Evolutionary conservation across 768 basidiomycete genomes (phyloP).

Genomic region (Pulveroboletus sp.): DNA sequence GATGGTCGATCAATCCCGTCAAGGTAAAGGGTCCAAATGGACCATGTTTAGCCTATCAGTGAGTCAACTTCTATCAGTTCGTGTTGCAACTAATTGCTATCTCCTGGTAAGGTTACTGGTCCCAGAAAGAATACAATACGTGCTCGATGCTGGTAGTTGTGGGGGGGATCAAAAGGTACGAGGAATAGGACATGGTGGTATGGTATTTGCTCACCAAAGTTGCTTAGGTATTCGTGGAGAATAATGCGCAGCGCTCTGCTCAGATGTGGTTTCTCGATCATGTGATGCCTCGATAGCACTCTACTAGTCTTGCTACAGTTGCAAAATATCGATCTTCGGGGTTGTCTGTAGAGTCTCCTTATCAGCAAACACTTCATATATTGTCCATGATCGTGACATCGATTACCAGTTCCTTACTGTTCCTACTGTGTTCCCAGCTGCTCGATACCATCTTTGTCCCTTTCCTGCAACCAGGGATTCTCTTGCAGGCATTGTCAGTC

Average conservation of each 20-base stretch:
- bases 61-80: not conserved
- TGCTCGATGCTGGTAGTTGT: not conserved
- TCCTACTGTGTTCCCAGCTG: too few relatives aligned
- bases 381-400: too few relatives aligned
- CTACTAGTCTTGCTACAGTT: too few relatives aligned
- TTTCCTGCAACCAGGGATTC: too few relatives aligned
- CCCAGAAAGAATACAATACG: not conserved
- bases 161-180: not conserved
- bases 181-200: too few relatives aligned
- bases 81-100: not conserved
- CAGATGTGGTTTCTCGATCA: constrained; percentile 6
- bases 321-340: too few relatives aligned
- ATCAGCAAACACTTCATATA: too few relatives aligned
- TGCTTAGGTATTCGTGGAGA: not conserved
- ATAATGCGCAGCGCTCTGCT: not conserved
- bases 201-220: not conserved
- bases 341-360: too few relatives aligned
- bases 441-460: too few relatives aligned
- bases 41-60: not conserved
- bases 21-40: not conserved
- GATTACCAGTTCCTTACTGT: too few relatives aligned
- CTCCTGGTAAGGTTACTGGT: not conserved
- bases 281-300: too few relatives aligned
- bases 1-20: constrained; percentile 3
- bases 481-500: too few relatives aligned